Conservation (phyloP, 116 monocot species). For the Zostera marina region DNA sequence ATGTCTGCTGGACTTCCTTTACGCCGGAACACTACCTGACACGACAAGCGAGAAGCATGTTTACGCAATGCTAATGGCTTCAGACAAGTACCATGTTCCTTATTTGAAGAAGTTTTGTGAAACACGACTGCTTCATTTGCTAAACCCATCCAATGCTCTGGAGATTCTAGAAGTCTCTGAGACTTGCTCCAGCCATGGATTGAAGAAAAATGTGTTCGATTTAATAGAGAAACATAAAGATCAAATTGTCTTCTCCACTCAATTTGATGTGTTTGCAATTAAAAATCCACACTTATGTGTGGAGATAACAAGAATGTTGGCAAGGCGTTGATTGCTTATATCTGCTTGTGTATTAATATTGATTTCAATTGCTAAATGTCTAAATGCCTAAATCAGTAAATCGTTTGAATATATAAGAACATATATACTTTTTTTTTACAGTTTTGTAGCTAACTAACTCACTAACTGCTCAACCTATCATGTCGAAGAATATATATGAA, state of each 20-base stretch:
- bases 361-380: too few relatives aligned
- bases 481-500: too few relatives aligned
- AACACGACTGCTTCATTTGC: constrained; percentile 15
- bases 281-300: constrained; percentile 53
- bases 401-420: too few relatives aligned
- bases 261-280: constrained; percentile 35
- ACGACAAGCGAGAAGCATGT: constrained; percentile 11
- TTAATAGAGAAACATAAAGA: constrained; percentile 26
- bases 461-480: too few relatives aligned
- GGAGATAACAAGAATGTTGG: constrained; percentile 55
- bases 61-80: constrained; percentile 29
- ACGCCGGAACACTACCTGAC: constrained; percentile 28
- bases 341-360: too few relatives aligned
- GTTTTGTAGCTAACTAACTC: too few relatives aligned
- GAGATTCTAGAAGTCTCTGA: constrained; percentile 51
- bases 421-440: too few relatives aligned
- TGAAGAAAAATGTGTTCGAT: constrained; percentile 37
- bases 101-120: constrained; percentile 41
- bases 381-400: too few relatives aligned
- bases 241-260: constrained; percentile 36
- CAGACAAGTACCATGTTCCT: constrained; percentile 65
- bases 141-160: constrained; percentile 34
- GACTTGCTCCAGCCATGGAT: constrained; percentile 19
- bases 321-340: background rate
- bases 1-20: constrained; percentile 59